Evolutionary conservation across 305 asterid species (phyloP), one percentile per base, ranked within the genome.

Genomic region (Coffea humblotiana): DNA sequence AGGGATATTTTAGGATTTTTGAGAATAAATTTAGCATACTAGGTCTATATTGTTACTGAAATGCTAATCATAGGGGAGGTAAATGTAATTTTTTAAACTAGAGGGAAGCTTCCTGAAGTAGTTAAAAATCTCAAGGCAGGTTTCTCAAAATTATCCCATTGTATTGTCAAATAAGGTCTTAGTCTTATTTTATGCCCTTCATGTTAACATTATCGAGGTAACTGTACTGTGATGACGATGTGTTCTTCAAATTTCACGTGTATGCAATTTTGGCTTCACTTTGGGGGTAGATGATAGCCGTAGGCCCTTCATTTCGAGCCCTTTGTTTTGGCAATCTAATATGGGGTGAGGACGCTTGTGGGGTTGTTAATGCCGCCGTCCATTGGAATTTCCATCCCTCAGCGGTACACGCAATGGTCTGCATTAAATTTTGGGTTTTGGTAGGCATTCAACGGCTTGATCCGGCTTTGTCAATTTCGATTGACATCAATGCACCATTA

Each of bases 261-360:
- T 45, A 54, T 10, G n/a, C 45, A 67, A 16, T 29, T 72, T 74
- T 82, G 84, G 82, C 78, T 64, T 47, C 63, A 70, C 49, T 79
- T 75, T 52, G 77, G 29, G 72, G 74, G 47, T 32, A 21, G 8
- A 70, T 43, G 71, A 70, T 73, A 75, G 77, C 54, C 65, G 25
- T 64, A 52, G 78, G 74, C 81, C 84, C 23, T 4, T 4, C n/a
- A 2, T 16, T 49, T 75, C 48, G 21, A 27, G 52, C 60, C 47
- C 60, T 32, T 70, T 45, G 25, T 43, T 72, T 64, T 74, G 8
- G 29, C 48, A 72, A 74, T 74, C 74, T 60, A 43, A 75, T 18
- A 63, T 78, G 32, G 58, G 79, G 54, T 18, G 49, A 64, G 82
- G 79, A 76, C 72, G 71, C 52, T 72, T 60, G 78, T 77, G 77